These are phyloP conservation scores for Fusarium papillatum DNA, from an alignment of 2,329 filamentous ascomycete species.

Conservation along the genomic window DNA sequence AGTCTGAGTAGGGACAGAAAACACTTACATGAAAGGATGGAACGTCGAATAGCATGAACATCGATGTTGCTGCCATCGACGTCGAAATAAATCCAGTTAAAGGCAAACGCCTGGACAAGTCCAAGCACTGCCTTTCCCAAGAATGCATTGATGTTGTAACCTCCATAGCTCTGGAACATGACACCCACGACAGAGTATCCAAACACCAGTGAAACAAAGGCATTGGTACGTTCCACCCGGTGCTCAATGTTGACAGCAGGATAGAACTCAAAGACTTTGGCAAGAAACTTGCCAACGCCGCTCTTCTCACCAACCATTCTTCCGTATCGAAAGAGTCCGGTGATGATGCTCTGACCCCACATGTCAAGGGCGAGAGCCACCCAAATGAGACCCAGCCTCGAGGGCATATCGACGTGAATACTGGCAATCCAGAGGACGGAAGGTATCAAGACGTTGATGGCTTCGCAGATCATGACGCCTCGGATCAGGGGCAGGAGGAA, in stretches of 20 bases:
- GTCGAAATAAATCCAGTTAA: conserved; percentile 76
- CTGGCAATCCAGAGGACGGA: conserved; percentile 70
- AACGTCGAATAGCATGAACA: conserved; percentile 72
- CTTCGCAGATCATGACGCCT: conserved; percentile 65
- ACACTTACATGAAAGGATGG: conserved; percentile 55
- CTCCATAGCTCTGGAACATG: conserved; percentile 66
- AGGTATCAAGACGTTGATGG: conserved; percentile 59
- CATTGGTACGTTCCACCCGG: conserved; percentile 73
- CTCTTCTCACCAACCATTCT: conserved; percentile 31
- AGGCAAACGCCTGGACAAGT: conserved; percentile 68
- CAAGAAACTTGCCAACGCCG: conserved; percentile 43
- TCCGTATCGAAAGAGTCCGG: conserved; percentile 54
- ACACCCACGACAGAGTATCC: conserved; percentile 74
- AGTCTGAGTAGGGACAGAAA: neutral
- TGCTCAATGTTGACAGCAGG: conserved; percentile 77
- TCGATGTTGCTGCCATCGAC: conserved; percentile 69
- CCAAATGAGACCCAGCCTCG: conserved; percentile 69
- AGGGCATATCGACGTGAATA: conserved; percentile 68
- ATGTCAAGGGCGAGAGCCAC: conserved; percentile 68
- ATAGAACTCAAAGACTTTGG: conserved; percentile 67
- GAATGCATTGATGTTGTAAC: conserved; percentile 65
- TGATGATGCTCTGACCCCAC: conserved; percentile 58
- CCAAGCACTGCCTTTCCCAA: conserved; percentile 74
- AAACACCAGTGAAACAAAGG: conserved; percentile 75
- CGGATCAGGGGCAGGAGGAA: conserved; percentile 69